These are phyloP conservation scores for Kregervanrija delftensis DNA, from an alignment of 805 yeast species.

Conservation along the genomic window DNA sequence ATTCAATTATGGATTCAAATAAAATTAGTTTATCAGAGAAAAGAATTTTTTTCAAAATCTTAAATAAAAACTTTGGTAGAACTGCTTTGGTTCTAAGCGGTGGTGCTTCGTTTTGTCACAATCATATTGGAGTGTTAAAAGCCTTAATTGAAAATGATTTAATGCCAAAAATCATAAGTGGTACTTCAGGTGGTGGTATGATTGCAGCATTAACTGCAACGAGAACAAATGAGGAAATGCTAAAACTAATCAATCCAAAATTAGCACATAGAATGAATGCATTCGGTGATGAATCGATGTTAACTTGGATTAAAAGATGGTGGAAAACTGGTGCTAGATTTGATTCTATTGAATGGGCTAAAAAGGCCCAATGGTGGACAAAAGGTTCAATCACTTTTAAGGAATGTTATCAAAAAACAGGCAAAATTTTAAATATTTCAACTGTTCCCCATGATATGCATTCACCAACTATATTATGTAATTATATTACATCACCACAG, in stretches of 20 bases:
- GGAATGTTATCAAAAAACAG: slow-evolving; percentile 64
- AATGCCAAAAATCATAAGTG: slow-evolving; percentile 63
- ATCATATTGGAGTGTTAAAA: slow-evolving; percentile 70
- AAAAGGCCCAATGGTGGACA: slow-evolving; percentile 62
- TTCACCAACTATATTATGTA: slow-evolving; percentile 73
- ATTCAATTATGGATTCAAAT: slow-evolving; percentile 33
- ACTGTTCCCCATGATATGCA: slow-evolving; percentile 80
- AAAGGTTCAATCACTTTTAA: slow-evolving; percentile 64
- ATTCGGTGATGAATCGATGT: slow-evolving; percentile 52
- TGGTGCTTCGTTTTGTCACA: slow-evolving; percentile 73
- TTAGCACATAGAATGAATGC: slow-evolving; percentile 61
- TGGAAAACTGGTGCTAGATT: slow-evolving; percentile 74
- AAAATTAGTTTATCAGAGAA: slow-evolving; percentile 35
- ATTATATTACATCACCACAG: slow-evolving; percentile 69
- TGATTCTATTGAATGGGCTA: slow-evolving; percentile 71
- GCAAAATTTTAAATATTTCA: slow-evolving; percentile 62
- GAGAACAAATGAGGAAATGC: slow-evolving; percentile 60
- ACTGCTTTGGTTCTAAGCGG: slow-evolving; percentile 71
- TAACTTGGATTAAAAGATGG: slow-evolving; percentile 56
- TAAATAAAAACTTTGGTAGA: slow-evolving; percentile 61
- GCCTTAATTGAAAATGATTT: slow-evolving; percentile 62
- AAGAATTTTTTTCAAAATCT: slow-evolving; percentile 45
- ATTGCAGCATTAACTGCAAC: slow-evolving; percentile 69
- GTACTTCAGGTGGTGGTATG: slow-evolving; percentile 78
- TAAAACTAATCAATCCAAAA: slow-evolving; percentile 48